Percentiles rank a stretch among this genome's conserved stretches.
Evolutionary conservation across 2,329 filamentous ascomycete species (phyloP).

Genomic region (Thelonectria blattea): DNA sequence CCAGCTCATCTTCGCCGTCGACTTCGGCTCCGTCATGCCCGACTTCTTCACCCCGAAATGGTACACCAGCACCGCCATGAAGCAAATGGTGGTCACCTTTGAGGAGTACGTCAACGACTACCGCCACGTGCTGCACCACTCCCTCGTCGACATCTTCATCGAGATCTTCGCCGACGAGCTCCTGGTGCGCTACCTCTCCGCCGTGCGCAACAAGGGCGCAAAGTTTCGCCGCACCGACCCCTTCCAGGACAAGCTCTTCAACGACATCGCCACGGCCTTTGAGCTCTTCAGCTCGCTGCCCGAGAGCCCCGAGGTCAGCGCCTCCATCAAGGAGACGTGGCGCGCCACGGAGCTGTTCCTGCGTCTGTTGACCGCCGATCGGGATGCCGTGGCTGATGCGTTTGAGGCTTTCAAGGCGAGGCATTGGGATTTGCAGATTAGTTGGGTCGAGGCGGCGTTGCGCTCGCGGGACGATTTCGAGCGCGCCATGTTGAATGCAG

Average conservation of each 20-base stretch:
- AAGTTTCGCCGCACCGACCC: conserved; percentile 88
- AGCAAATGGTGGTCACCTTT: conserved; percentile 92
- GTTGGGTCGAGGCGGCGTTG: conserved; percentile 93
- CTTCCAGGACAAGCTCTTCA: conserved; percentile 91
- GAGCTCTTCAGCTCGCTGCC: conserved; percentile 81
- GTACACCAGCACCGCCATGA: conserved; percentile 88
- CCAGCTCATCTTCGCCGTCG: conserved; percentile 84
- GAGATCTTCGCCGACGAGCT: conserved; percentile 94
- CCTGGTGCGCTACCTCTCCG: conserved; percentile 81
- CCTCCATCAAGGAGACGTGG: conserved; percentile 88
- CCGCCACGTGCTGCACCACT: conserved; percentile 80
- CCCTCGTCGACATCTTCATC: conserved; percentile 87
- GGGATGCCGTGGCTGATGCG: conserved; percentile 72
- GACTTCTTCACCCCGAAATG: conserved; percentile 92
- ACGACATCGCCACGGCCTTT: conserved; percentile 89
- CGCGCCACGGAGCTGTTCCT: conserved; percentile 86
- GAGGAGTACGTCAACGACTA: conserved; percentile 95
- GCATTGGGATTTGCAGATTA: conserved; percentile 94
- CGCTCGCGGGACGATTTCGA: conserved; percentile 92
- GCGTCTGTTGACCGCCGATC: conserved; percentile 78
- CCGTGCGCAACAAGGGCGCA: conserved; percentile 86
- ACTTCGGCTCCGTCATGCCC: conserved; percentile 82
- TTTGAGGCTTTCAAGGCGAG: conserved; percentile 83
- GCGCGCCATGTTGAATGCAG: conserved; percentile 81
- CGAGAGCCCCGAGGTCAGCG: conserved; percentile 67